Conservation (phyloP, 805 yeast genomes). For the Saccharomycopsis malanga region DNA sequence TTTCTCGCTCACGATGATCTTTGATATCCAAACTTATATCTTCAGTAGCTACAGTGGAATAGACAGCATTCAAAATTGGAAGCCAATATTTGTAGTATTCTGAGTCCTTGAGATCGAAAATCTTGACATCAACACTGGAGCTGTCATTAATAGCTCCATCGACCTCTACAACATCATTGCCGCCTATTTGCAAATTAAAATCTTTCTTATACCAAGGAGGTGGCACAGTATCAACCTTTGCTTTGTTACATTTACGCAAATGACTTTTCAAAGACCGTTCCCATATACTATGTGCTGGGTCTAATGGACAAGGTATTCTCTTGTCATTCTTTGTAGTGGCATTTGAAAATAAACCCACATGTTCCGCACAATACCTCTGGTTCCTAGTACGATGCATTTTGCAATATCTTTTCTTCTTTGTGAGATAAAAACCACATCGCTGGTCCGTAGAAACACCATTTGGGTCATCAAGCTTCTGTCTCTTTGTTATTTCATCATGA, state of each 20-base stretch:
- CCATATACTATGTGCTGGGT: slow-evolving; percentile 71
- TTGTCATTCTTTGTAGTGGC: slow-evolving; percentile 15
- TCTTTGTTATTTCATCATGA: not conserved
- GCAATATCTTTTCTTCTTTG: slow-evolving; percentile 49
- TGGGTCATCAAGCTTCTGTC: no score
- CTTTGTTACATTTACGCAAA: slow-evolving; percentile 51
- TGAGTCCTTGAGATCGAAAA: not conserved
- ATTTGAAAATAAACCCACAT: slow-evolving; percentile 32
- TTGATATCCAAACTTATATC: slow-evolving; percentile 6
- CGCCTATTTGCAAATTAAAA: slow-evolving; percentile 32
- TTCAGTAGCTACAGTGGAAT: slow-evolving; percentile 11
- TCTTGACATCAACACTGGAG: not conserved
- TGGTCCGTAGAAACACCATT: not conserved
- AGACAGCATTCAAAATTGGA: slow-evolving; percentile 32
- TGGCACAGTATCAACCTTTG: slow-evolving; percentile 29
- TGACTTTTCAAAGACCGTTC: slow-evolving; percentile 48
- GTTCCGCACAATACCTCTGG: slow-evolving; percentile 54
- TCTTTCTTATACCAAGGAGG: slow-evolving; percentile 45
- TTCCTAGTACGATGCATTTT: slow-evolving; percentile 49
- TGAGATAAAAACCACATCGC: slow-evolving; percentile 43
- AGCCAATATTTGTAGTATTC: slow-evolving; percentile 28
- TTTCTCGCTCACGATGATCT: not conserved
- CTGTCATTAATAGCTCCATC: not conserved
- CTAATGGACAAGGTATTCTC: slow-evolving; percentile 70
- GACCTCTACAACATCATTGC: not conserved